phyloP scores from a whole-genome alignment of 352 stramenopile genomes.

The Blastocystis sp. region DNA sequence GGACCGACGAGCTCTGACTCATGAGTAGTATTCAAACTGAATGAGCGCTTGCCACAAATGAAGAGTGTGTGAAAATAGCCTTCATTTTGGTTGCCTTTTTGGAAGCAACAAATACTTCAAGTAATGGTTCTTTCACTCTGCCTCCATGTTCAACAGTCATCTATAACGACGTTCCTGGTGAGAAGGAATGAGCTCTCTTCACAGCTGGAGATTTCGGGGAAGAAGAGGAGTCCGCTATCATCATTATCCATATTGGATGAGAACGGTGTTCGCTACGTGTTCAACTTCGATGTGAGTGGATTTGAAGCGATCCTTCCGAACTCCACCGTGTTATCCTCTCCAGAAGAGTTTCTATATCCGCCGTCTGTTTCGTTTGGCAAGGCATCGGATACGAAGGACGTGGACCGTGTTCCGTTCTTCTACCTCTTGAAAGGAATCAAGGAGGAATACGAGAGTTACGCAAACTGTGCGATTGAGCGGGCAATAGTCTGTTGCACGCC shows the following conservation, averaged over 20 bases:
- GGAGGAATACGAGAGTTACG: not conserved
- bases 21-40: too few relatives aligned
- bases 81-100: not conserved
- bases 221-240: not conserved
- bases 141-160: constrained; percentile 14
- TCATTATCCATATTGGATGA: constrained; percentile 42
- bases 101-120: too few relatives aligned
- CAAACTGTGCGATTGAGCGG: not conserved
- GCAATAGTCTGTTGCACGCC: constrained; percentile 27
- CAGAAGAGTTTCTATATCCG: constrained; percentile 6
- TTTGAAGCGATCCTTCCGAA: constrained; percentile 18
- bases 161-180: constrained; percentile 1
- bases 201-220: not conserved
- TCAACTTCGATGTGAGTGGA: constrained; percentile 9
- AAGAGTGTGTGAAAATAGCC: not conserved
- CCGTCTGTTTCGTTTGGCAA: not conserved
- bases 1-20: too few relatives aligned
- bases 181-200: not conserved
- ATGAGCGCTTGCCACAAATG: not conserved
- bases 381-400: not conserved
- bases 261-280: not conserved
- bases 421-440: not conserved
- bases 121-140: not conserved
- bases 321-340: constrained; percentile 14
- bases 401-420: constrained; percentile 6